phyloP scores from a whole-genome alignment of 257 asterid species.

The Nicotiana knightiana region DNA sequence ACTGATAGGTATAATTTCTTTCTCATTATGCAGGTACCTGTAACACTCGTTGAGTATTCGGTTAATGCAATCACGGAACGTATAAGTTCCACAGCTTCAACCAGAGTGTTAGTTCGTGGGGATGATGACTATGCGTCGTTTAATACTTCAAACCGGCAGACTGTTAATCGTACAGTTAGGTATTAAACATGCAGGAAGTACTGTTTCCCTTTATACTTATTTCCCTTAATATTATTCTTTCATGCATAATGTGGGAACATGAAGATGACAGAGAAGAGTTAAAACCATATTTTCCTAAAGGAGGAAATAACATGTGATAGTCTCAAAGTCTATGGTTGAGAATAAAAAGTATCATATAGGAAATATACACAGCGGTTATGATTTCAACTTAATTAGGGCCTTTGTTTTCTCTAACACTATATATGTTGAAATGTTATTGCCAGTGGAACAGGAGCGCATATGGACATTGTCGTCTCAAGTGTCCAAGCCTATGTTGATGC shows the following conservation, averaged over 20 bases:
- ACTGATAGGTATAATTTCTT: too few species aligned
- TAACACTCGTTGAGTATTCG: constrained; percentile 71
- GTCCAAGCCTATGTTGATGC: constrained; percentile 87
- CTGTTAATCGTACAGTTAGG: constrained; percentile 69
- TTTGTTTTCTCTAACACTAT: too few species aligned
- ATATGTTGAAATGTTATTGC: neutral
- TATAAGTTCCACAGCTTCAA: constrained; percentile 82
- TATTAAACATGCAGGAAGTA: constrained; percentile 12
- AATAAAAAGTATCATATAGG: neutral
- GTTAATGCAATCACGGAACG: constrained; percentile 81
- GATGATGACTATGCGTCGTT: constrained; percentile 26
- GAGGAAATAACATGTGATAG: neutral
- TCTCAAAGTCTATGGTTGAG: too few species aligned
- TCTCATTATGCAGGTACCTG: constrained; percentile 49
- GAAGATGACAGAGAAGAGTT: neutral
- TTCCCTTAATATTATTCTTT: neutral
- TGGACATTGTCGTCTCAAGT: constrained; percentile 92
- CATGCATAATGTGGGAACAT: neutral
- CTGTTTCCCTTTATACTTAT: neutral
- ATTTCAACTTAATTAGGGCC: too few species aligned
- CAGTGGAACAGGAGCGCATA: constrained; percentile 84
- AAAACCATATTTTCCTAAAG: neutral
- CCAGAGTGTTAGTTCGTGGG: constrained; percentile 67
- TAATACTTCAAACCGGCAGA: constrained; percentile 53
- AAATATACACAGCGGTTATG: neutral